Percentiles rank a stretch among this genome's conserved stretches.
Conservation (phyloP, 345 rosid genomes). For the Citrus unshiu region DNA sequence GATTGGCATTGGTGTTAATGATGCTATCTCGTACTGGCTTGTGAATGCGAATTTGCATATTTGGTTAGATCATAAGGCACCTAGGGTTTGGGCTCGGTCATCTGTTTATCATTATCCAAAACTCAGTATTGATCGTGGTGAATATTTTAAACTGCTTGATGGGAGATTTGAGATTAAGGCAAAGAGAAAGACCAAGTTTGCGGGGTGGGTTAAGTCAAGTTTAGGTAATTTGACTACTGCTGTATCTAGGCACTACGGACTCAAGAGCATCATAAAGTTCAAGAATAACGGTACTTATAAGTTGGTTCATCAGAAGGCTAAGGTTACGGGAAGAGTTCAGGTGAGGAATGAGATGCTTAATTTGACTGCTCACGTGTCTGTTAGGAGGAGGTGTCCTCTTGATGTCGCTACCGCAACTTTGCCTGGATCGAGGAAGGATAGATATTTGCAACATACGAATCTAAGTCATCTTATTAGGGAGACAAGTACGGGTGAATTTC, state of each 20-base stretch:
- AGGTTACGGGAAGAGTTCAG: conserved; percentile 33
- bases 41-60: conserved; percentile 77
- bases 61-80: conserved; percentile 51
- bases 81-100: conserved; percentile 40
- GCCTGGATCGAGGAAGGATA: conserved; percentile 19
- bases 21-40: conserved; percentile 77
- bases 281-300: conserved; percentile 48
- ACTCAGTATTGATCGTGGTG: conserved; percentile 24
- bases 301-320: conserved; percentile 42
- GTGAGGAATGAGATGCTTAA: conserved; percentile 33
- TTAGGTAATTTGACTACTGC: conserved; percentile 58
- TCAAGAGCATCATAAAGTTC: conserved; percentile 44
- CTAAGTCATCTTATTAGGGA: conserved; percentile 54
- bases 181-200: conserved; percentile 34
- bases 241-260: conserved; percentile 34
- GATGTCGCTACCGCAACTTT: conserved; percentile 45
- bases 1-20: conserved; percentile 47
- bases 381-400: conserved; percentile 48
- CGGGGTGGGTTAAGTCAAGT: conserved; percentile 73
- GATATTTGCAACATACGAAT: conserved; percentile 47
- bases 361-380: conserved; percentile 13
- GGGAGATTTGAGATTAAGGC: conserved; percentile 59
- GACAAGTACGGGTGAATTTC: conserved; percentile 26
- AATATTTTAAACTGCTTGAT: conserved; percentile 49
- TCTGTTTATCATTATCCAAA: conserved; percentile 25